Evolutionary conservation across 768 basidiomycete genomes (phyloP), one percentile per base, ranked within the genome.

Genomic region (Boletus edulis): DNA sequence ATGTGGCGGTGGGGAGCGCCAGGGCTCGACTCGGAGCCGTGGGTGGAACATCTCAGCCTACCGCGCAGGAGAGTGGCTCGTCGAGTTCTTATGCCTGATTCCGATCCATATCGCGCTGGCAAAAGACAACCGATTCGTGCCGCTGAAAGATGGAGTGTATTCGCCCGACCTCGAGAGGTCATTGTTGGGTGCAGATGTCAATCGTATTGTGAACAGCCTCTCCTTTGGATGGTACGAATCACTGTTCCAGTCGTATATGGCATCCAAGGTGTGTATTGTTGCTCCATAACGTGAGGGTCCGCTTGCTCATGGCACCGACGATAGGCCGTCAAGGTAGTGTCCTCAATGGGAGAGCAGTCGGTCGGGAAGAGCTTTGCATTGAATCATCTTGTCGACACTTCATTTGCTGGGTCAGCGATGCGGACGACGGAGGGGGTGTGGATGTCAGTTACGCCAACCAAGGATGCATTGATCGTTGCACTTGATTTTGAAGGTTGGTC

Each of bases 341-440:
- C 84, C 0, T 86, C 84, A 0, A 85, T 85, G 84, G 84, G 83
- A 0, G 83, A 84, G 63, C 84, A 86, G 61, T 84, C 82, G 0
- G 84, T 86, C 1, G 85, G 84, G 1, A 85, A 85, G 59, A 81
- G 78, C 47, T 86, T 77, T 51, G 70, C 79, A 0, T 63, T 85
- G 39, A 85, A 85, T 49, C 85, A 86, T 57, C 71, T 86, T 5
- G 77, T 75, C 1, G 84, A 86, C 58, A 83, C 83, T 0, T 85
- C 85, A 0, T 86, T 86, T 59, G 82, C 82, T 11, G 84, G 85
- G 1, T 81, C 78, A 10, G 84, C 84, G 0, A 84, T 85, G 82
- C 71, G 81, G 18, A 84, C 83, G 9, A 85, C 81, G 62, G 81
- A 84, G 69, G 83, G 84, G 5, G 81, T 84, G 2, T 85, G 84